These are phyloP conservation scores for Pneumocystis sp. DNA, from an alignment of 1,139 yeast genomes.

Conservation along the genomic window DNA sequence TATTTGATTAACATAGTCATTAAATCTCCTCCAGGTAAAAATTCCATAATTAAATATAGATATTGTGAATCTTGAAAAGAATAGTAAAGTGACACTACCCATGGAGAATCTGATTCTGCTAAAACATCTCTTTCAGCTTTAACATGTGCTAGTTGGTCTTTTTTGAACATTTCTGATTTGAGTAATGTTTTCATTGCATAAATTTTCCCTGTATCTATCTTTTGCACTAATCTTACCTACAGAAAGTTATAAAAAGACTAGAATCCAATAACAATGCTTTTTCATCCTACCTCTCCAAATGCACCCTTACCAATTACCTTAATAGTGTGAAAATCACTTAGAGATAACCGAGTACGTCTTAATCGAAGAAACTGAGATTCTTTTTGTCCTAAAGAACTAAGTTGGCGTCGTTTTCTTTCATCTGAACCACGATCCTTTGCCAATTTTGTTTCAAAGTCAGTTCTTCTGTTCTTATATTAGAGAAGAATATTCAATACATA, in stretches of 20 bases:
- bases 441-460: slow-evolving; percentile 45
- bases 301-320: slow-evolving; percentile 70
- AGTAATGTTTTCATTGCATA: slow-evolving; percentile 64
- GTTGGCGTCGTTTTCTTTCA: slow-evolving; percentile 51
- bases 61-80: slow-evolving; percentile 60
- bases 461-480: slow-evolving; percentile 27
- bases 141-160: slow-evolving; percentile 61
- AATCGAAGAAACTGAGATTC: slow-evolving; percentile 52
- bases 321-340: slow-evolving; percentile 53
- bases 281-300: slow-evolving; percentile 37
- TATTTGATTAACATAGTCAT: slow-evolving; percentile 68
- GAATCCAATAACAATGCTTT: not conserved
- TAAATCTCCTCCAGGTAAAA: slow-evolving; percentile 61
- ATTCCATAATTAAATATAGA: slow-evolving; percentile 58
- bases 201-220: slow-evolving; percentile 57
- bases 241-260: not conserved
- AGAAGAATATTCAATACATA: not conserved
- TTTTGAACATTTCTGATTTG: slow-evolving; percentile 57
- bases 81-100: slow-evolving; percentile 61
- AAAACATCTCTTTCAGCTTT: slow-evolving; percentile 63
- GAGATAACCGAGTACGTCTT: slow-evolving; percentile 46
- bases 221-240: slow-evolving; percentile 49
- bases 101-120: slow-evolving; percentile 62
- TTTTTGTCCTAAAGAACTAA: slow-evolving; percentile 49
- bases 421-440: slow-evolving; percentile 47